Evolutionary conservation across 2,329 filamentous ascomycete genomes (phyloP), one percentile per base, ranked within the genome.

Genomic region (Fusarium pininemorale): DNA sequence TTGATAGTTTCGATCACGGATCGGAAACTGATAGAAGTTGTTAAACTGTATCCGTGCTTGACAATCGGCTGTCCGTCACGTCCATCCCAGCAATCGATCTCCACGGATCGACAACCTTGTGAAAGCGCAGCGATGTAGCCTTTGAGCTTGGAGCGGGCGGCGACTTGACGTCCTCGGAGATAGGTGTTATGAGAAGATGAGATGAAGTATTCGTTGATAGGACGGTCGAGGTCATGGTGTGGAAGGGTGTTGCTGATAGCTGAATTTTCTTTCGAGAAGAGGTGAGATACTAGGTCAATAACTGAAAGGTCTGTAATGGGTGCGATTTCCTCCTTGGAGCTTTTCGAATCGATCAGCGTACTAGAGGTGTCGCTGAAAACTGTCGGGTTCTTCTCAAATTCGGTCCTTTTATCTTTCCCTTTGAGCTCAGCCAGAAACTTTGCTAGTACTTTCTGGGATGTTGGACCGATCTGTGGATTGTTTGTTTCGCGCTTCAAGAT

Each of bases 111-210:
- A 14, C 71, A 73, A 6, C 66, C 66, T 13, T 55, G 41, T 7
- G 30, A 59, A 4, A 73, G 66, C 2, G 54, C 47, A 10, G 58
- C 26, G 6, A 71, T 50, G 3, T 73, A 73, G 3, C 70, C 70
- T 26, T 50, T n/a, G 1, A 71, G 24, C 12, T 60, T 71, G 4
- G 66, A 73, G 2, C 66, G 66, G 0, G 71, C 53, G 4, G 64
- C 58, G 3, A 74, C 47, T 30, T 73, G 70, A 2, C 71, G 70
- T 4, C 71, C 62, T 1, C 62, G n/a, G 0, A 73, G 57, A 11
- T 74, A 74, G 15, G 70, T 74, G 24, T 74, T 73, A 11, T 74
- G 71, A 3, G 71, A 73, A 15, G 61, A 68, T 1, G 66, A 71
- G 8, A 71, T 74, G 3, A 72, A 74, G 11, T 73, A 74, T 20